Evolutionary conservation across 2,329 filamentous ascomycete genomes (phyloP).

Genomic region (Venturia nashicola): DNA sequence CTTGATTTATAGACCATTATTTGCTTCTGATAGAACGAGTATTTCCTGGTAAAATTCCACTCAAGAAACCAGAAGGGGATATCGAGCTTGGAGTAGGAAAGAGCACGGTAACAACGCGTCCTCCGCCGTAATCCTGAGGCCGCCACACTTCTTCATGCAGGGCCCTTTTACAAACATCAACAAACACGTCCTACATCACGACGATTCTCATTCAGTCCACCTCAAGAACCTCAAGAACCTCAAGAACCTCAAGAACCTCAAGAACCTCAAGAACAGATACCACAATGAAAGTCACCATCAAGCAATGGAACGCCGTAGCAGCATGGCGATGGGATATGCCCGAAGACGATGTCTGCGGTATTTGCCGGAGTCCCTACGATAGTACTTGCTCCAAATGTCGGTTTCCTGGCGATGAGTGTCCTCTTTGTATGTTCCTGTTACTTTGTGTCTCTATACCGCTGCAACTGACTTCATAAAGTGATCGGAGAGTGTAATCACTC

Average conservation of each 20-base stretch:
- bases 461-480: slow-evolving; percentile 40
- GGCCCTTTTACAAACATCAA: slow-evolving; percentile 6
- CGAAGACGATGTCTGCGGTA: slow-evolving; percentile 94
- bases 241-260: not conserved
- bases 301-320: slow-evolving; percentile 84
- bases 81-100: not conserved
- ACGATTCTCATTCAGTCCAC: slow-evolving; percentile 10
- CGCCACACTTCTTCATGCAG: not conserved
- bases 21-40: not conserved
- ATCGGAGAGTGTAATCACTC: slow-evolving; percentile 95
- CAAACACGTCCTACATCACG: slow-evolving; percentile 7
- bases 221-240: not conserved
- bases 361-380: slow-evolving; percentile 96
- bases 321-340: slow-evolving; percentile 98
- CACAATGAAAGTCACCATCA: slow-evolving; percentile 88
- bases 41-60: too few species aligned
- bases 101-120: not conserved
- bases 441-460: not conserved
- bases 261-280: not conserved
- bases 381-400: slow-evolving; percentile 97
- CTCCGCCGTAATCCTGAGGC: not conserved
- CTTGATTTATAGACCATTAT: not conserved
- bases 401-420: slow-evolving; percentile 93
- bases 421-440: slow-evolving; percentile 52
- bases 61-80: too few species aligned